Conservation (phyloP, 352 stramenopile genomes). For the Globisporangium sylvaticum region DNA sequence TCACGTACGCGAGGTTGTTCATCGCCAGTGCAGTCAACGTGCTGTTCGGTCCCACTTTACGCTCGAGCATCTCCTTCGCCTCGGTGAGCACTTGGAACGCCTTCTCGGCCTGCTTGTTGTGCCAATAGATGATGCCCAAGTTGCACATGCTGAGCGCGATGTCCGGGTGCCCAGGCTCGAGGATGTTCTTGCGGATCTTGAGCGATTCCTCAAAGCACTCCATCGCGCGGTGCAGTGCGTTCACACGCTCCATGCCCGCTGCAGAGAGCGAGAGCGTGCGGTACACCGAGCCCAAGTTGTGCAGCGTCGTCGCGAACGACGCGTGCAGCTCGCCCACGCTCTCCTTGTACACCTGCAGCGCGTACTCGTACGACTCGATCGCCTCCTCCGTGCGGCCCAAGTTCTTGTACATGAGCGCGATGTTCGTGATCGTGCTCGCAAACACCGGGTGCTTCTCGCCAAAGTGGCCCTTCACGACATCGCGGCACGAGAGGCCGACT, state of each 20-base stretch:
- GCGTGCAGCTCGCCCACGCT: constrained; percentile 77
- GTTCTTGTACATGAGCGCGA: constrained; percentile 88
- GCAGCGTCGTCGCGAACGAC: constrained; percentile 80
- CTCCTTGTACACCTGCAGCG: constrained; percentile 76
- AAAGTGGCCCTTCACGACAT: constrained; percentile 70
- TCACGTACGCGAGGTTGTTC: constrained; percentile 81
- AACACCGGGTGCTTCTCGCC: constrained; percentile 77
- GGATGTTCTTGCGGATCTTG: constrained; percentile 63
- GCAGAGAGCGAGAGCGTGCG: constrained; percentile 49
- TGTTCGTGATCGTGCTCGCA: constrained; percentile 83
- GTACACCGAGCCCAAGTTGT: constrained; percentile 80
- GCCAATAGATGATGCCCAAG: constrained; percentile 75
- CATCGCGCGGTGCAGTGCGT: constrained; percentile 53
- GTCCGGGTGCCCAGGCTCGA: constrained; percentile 72
- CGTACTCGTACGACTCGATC: constrained; percentile 78
- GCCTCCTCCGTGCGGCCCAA: constrained; percentile 68
- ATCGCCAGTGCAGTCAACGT: constrained; percentile 71
- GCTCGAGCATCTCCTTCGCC: constrained; percentile 54
- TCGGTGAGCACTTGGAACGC: constrained; percentile 57
- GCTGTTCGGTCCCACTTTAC: constrained; percentile 50
- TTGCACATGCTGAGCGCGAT: constrained; percentile 83
- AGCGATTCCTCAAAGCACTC: constrained; percentile 81
- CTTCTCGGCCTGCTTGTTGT: constrained; percentile 77
- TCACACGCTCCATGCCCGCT: constrained; percentile 69
- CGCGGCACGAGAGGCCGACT: constrained; percentile 59